Percentiles rank a stretch among this genome's conserved stretches.
Evolutionary conservation across 495 filamentous ascomycete species (phyloP).

Genomic region (Trichoderma virens): DNA sequence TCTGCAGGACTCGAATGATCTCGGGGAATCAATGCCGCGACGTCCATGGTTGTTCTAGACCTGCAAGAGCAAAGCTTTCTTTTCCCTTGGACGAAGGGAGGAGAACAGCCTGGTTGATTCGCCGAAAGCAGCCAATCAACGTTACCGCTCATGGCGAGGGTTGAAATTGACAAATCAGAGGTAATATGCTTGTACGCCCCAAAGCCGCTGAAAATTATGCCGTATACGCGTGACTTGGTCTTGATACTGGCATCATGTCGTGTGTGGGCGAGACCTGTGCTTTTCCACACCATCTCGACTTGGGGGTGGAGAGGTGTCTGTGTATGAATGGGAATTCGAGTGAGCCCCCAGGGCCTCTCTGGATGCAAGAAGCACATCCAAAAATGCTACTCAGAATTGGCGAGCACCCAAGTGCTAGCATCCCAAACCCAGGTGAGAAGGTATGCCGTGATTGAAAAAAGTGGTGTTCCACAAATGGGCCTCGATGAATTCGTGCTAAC

Average conservation of each 20-base stretch:
- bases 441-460: background rate
- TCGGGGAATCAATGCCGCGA: background rate
- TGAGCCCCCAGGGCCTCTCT: background rate
- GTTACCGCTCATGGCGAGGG: background rate
- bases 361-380: background rate
- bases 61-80: background rate
- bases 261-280: background rate
- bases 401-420: background rate
- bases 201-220: background rate
- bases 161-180: background rate
- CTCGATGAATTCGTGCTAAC: background rate
- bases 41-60: background rate
- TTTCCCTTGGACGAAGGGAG: background rate
- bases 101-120: background rate
- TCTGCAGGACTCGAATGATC: background rate
- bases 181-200: background rate
- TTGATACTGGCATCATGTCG: background rate
- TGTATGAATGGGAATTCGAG: background rate
- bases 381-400: background rate
- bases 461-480: background rate
- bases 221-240: background rate
- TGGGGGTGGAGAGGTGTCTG: background rate
- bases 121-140: background rate
- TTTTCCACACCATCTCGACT: background rate
- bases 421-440: background rate